Evolutionary conservation across 306 rosid genomes (phyloP), one percentile per base, ranked within the genome.

Genomic region (Clitoria ternatea): DNA sequence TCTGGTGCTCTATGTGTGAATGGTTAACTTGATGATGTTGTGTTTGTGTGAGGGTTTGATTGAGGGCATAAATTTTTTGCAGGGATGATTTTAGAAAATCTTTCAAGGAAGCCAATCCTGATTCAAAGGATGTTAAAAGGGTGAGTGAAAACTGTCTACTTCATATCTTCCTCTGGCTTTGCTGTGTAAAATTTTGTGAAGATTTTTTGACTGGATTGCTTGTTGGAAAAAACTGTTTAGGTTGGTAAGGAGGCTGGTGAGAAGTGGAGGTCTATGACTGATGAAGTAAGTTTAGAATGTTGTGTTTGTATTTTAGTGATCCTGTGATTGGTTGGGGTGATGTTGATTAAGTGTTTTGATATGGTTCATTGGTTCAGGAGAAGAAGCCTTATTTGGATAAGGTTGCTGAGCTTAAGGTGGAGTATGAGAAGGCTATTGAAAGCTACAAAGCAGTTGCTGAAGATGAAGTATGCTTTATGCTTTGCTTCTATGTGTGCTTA

Each of bases 241-340:
- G 97, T 89, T 77, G 83, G 84, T 7, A 94, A 80, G 62, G 91
- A 89, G 66, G 96, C 84, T 44, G 99, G 97, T 56, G 96, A 83
- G 81, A 89, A 82, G 79, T 91, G 97, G 97, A 86, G 43, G 74
- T 82, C 86, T 17, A 15, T 91, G 91, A 86, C 85, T 23, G 92
- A 91, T 45, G 96, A 87, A 76, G 97, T 87, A 61, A 77, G 90
- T 73, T 11, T 4, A 24, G 1, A 0, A 11, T 13, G 32, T n/a
- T 15, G 4, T 37, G 11, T 8, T 5, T 17, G 53, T 20, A 6
- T 1, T 6, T 1, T 6, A 32, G 3, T 24, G 23, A 29, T 50
- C 6, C 3, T 45, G 54, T 23, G 32, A 10, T 1, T 24, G 7
- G 8, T 20, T 6, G 35, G 7, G 0, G n/a, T 74, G 15, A 24